Evolutionary conservation across 768 basidiomycete genomes (phyloP).

Genomic region (Leccinum incarnatum): DNA sequence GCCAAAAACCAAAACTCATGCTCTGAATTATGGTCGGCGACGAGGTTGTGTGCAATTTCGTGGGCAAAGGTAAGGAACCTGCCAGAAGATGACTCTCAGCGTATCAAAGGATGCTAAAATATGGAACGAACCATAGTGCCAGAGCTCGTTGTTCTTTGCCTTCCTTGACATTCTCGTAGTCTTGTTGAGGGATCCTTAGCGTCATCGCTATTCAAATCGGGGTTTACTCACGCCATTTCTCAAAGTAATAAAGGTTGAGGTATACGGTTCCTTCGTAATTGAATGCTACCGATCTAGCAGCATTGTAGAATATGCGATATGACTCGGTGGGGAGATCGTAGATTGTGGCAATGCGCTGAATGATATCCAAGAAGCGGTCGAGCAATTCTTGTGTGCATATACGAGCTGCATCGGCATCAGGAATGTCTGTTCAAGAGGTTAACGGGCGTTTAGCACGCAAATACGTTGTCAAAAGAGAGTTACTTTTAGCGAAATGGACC

Average conservation of each 20-base stretch:
- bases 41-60: neutral
- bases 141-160: neutral
- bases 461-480: neutral
- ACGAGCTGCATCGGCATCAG: slow-evolving; percentile 40
- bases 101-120: too few species aligned
- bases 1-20: neutral
- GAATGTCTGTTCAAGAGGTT: slow-evolving; percentile 44
- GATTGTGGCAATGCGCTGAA: slow-evolving; percentile 52
- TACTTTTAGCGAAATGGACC: slow-evolving; percentile 59
- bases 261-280: slow-evolving; percentile 84
- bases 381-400: slow-evolving; percentile 47
- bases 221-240: slow-evolving; percentile 80
- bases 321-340: slow-evolving; percentile 68
- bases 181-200: neutral
- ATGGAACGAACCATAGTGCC: neutral
- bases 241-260: slow-evolving; percentile 78
- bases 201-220: neutral
- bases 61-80: neutral
- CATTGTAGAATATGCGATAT: slow-evolving; percentile 82
- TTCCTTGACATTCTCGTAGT: slow-evolving; percentile 2
- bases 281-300: slow-evolving; percentile 78
- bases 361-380: slow-evolving; percentile 47
- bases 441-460: neutral
- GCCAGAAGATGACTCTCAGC: neutral
- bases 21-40: neutral